Conservation (phyloP, 495 filamentous ascomycete genomes). For the Penicillium robsamsonii region DNA sequence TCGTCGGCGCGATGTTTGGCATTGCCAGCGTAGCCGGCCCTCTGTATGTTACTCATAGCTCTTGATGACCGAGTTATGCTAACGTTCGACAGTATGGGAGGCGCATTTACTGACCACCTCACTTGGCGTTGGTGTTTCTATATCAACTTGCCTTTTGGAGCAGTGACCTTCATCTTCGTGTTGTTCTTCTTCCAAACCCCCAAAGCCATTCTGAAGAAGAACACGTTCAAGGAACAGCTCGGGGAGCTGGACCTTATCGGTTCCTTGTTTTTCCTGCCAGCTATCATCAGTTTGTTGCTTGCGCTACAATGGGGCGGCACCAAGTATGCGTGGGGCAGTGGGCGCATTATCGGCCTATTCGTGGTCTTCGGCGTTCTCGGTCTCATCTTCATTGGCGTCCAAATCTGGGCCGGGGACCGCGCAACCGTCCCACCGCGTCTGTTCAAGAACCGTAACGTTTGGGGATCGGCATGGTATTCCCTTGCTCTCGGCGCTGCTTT, state of each 20-base stretch:
- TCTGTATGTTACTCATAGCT: constrained; percentile 36
- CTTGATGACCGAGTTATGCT: not conserved
- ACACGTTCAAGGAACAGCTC: constrained; percentile 41
- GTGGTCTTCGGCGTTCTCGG: constrained; percentile 68
- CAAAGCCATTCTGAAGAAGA: constrained; percentile 38
- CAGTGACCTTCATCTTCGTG: constrained; percentile 58
- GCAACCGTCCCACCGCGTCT: constrained; percentile 77
- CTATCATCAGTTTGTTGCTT: constrained; percentile 68
- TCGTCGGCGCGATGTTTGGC: constrained; percentile 79
- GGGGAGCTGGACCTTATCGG: constrained; percentile 67
- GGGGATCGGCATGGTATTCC: constrained; percentile 50
- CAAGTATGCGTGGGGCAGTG: constrained; percentile 62
- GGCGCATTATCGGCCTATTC: constrained; percentile 67
- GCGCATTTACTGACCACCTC: constrained; percentile 61
- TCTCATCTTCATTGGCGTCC: constrained; percentile 58
- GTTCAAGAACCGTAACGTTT: constrained; percentile 69
- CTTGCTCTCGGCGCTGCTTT: constrained; percentile 61
- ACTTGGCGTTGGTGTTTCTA: constrained; percentile 65
- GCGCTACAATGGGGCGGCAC: constrained; percentile 86
- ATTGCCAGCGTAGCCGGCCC: constrained; percentile 76
- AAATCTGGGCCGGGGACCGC: constrained; percentile 64
- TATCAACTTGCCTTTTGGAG: constrained; percentile 69
- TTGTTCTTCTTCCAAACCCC: constrained; percentile 60
- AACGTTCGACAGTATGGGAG: constrained; percentile 33
- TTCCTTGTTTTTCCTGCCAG: constrained; percentile 65